phyloP scores from a whole-genome alignment of 75 land plant species.

The Picea sitchensis region DNA sequence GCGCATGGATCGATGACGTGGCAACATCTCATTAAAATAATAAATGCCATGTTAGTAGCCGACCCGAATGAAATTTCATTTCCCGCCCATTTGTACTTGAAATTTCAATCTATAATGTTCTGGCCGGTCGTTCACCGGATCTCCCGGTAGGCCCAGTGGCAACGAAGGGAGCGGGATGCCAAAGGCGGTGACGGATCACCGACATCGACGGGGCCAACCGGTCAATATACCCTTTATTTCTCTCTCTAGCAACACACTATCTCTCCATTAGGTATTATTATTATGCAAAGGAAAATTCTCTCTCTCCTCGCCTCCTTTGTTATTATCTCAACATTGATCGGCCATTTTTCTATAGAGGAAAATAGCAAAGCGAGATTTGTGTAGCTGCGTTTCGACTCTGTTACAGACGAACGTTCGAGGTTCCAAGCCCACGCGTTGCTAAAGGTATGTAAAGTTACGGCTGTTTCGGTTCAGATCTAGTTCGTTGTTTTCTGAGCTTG shows the following conservation, averaged over 20 bases:
- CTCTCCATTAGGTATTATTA: slow-evolving; percentile 6
- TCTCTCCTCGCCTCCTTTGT: not conserved
- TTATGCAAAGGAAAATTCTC: not conserved
- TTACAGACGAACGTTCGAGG: not conserved
- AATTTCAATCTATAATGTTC: not conserved
- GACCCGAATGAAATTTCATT: not conserved
- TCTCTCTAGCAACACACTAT: not conserved
- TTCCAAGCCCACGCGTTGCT: not conserved
- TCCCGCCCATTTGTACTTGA: slow-evolving; percentile 12
- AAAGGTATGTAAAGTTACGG: not conserved
- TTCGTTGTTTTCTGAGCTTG: no score
- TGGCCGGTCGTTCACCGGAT: not conserved
- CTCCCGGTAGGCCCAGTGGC: not conserved
- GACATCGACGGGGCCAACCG: not conserved
- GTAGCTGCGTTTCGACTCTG: not conserved
- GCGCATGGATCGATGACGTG: slow-evolving; percentile 6
- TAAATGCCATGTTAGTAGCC: not conserved
- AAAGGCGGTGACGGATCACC: not conserved
- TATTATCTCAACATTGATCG: not conserved
- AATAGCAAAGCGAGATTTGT: not conserved
- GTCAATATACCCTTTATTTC: not conserved
- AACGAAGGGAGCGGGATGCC: not conserved
- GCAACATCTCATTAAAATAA: not conserved
- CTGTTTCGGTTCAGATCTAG: no score
- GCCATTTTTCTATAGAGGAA: not conserved